Evolutionary conservation across 495 filamentous ascomycete genomes (phyloP).

Genomic region (Rhizodiscina lignyota): DNA sequence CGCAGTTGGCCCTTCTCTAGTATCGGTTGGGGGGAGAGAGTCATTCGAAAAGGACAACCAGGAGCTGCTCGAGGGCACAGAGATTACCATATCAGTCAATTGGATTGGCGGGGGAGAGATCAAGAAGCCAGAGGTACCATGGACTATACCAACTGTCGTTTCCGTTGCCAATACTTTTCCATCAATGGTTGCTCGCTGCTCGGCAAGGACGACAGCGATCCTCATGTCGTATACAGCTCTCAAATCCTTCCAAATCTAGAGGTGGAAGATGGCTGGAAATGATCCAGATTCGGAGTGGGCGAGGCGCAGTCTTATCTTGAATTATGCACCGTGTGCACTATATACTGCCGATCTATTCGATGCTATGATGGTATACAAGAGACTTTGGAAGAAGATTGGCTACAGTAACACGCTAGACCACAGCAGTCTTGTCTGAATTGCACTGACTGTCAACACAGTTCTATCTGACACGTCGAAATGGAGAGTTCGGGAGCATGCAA

Average conservation of each 20-base stretch:
- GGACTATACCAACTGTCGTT: conserved; percentile 16
- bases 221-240: conserved; percentile 16
- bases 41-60: conserved; percentile 9
- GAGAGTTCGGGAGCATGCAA: background rate
- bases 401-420: no score
- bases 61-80: conserved; percentile 16
- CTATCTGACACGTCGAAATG: background rate
- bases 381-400: conserved; percentile 14
- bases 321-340: conserved; percentile 18
- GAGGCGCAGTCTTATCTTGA: conserved; percentile 15
- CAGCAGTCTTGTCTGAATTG: background rate
- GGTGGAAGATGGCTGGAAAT: conserved; percentile 9
- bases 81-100: conserved; percentile 21
- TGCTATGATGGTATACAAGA: conserved; percentile 20
- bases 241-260: conserved; percentile 17
- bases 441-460: background rate
- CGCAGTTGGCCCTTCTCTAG: conserved; percentile 13
- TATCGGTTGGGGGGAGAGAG: conserved; percentile 11
- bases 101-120: conserved; percentile 23
- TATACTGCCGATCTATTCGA: conserved; percentile 22
- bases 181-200: conserved; percentile 16
- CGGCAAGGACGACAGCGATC: conserved; percentile 17
- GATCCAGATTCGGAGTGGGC: conserved; percentile 8
- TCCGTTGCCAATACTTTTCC: conserved; percentile 19
- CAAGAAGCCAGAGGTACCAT: conserved; percentile 17